Evolutionary conservation across 2,329 filamentous ascomycete genomes (phyloP), one percentile per base, ranked within the genome.

Genomic region (Xylariaceae sp.): DNA sequence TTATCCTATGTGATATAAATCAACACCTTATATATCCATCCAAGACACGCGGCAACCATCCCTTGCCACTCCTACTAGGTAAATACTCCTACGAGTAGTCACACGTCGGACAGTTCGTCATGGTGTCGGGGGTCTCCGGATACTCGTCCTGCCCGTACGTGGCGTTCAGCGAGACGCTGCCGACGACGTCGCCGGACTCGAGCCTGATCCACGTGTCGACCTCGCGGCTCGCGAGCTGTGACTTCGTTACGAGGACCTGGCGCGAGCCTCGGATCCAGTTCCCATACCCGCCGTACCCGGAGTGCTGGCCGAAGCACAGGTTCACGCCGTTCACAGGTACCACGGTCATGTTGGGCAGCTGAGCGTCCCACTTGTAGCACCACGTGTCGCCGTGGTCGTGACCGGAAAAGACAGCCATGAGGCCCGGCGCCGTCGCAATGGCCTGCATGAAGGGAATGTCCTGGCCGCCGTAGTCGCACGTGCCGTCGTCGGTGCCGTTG

Each of bases 211-310:
- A 82, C 0, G 75, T 80, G 21, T 77, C 64, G 0, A 75, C 55
- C 23, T 64, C 63, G 14, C 58, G 44, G 27, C 46, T 35, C 5
- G 47, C 46, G 12, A 75, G 47, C 15, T 53, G 53, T 1, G 58
- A 50, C 25, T 70, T 59, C 2, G 64, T 57, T 2, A 80, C 43
- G 2, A 64, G 44, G 10, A 82, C 57, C 44, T 80, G 71, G 1
- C 77, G 62, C 4, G 68, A 66, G 2, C 80, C 80, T 0, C 80
- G 69, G 8, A 70, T 68, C 72, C 73, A 82, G 29, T 64, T 63
- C 0, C 78, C 76, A 44, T 85, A 85, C 0, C 81, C 80, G 0
- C 80, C 81, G 35, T 84, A 84, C 0, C 81, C 80, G 0, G 75
- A 70, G 44, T 80, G 79, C 43, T 81, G 73, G 5, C 77, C 76